These are phyloP conservation scores for Carallia pectinifolia DNA, from an alignment of 345 rosid species.

Conservation along the genomic window DNA sequence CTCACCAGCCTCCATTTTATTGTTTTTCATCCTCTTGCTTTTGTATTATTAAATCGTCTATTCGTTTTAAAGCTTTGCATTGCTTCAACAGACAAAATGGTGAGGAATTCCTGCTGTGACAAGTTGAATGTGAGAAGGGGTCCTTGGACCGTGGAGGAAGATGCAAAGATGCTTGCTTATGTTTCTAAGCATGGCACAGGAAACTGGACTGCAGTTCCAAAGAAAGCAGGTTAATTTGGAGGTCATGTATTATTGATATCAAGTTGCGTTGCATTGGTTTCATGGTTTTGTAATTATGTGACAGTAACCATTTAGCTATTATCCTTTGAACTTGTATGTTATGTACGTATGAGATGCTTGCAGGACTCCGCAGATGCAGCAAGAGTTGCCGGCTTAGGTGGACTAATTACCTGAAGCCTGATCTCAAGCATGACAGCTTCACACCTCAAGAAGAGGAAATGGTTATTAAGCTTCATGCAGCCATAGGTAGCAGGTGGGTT, in stretches of 20 bases:
- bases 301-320: not conserved
- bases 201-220: constrained; percentile 54
- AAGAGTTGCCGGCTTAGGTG: constrained; percentile 80
- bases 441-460: constrained; percentile 83
- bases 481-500: constrained; percentile 82
- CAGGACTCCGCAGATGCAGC: constrained; percentile 73
- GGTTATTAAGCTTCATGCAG: constrained; percentile 79
- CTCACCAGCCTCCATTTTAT: not conserved
- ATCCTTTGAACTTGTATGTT: not conserved
- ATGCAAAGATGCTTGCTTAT: constrained; percentile 53
- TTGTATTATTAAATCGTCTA: not conserved
- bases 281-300: not conserved
- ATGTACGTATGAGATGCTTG: constrained; percentile 10
- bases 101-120: constrained; percentile 44
- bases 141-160: constrained; percentile 63
- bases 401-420: constrained; percentile 63
- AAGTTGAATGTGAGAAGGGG: constrained; percentile 41
- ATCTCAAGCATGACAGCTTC: constrained; percentile 63
- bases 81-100: constrained; percentile 6
- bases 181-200: constrained; percentile 60
- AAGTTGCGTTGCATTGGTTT: not conserved
- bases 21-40: not conserved
- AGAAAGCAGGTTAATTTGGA: constrained; percentile 45
- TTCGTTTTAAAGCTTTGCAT: not conserved
- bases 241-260: not conserved